These are phyloP conservation scores for Suhomyces canberraensis DNA, from an alignment of 805 yeast species.

Conservation along the genomic window DNA sequence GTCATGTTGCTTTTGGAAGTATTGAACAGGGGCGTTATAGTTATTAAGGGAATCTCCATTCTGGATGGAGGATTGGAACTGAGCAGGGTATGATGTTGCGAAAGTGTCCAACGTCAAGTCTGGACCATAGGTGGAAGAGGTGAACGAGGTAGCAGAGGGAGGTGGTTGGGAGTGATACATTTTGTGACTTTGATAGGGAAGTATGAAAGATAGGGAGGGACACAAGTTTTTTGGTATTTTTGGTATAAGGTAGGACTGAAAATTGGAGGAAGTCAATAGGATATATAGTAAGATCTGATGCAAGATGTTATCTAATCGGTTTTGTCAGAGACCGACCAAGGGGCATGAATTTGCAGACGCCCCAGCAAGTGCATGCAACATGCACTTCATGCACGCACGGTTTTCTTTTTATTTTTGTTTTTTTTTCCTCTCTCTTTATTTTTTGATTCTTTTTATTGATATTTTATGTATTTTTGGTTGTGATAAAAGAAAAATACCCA, in stretches of 20 bases:
- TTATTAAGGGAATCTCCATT: no score
- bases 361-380: no score
- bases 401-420: no score
- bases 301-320: neutral
- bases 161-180: neutral
- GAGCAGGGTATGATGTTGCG: neutral
- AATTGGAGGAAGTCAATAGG: neutral
- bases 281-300: neutral
- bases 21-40: no score
- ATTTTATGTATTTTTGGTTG: no score
- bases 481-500: no score
- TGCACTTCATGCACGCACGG: no score
- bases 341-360: neutral
- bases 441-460: no score
- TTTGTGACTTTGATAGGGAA: neutral
- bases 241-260: no score
- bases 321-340: neutral
- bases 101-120: neutral
- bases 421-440: no score
- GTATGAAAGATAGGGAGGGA: neutral
- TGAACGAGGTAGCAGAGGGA: neutral
- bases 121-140: neutral
- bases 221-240: no score
- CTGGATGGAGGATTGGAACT: neutral
- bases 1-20: no score